These are phyloP conservation scores for Clonostachys chloroleuca DNA, from an alignment of 2,329 filamentous ascomycete species.

Conservation along the genomic window DNA sequence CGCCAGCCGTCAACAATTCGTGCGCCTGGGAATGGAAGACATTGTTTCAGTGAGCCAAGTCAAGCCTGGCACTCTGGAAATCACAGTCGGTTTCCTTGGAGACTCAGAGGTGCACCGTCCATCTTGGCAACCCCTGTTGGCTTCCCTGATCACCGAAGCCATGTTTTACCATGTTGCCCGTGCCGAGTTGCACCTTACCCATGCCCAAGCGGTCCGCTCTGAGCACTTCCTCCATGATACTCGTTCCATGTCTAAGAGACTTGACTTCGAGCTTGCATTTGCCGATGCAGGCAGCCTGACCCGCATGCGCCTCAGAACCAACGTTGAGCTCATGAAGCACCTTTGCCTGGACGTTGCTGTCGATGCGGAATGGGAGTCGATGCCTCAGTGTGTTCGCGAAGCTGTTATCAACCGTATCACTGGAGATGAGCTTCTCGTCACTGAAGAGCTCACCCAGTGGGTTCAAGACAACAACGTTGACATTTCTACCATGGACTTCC, in stretches of 20 bases:
- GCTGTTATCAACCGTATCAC: constrained; percentile 21
- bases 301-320: constrained; percentile 17
- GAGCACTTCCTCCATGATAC: constrained; percentile 22
- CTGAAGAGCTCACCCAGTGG: constrained; percentile 15
- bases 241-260: constrained; percentile 16
- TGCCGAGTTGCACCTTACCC: constrained; percentile 14
- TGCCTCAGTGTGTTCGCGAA: constrained; percentile 18
- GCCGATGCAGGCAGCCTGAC: constrained; percentile 14
- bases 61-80: constrained; percentile 10
- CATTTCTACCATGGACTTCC: constrained; percentile 17
- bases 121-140: constrained; percentile 16
- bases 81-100: constrained; percentile 17
- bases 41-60: constrained; percentile 15
- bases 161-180: constrained; percentile 26
- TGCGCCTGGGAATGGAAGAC: constrained; percentile 13
- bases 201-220: constrained; percentile 19
- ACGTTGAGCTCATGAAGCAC: constrained; percentile 22
- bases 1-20: constrained; percentile 15
- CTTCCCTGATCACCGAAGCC: constrained; percentile 16
- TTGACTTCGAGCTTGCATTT: constrained; percentile 23
- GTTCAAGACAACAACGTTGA: constrained; percentile 12
- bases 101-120: constrained; percentile 13
- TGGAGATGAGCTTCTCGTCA: constrained; percentile 12
- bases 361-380: constrained; percentile 20
- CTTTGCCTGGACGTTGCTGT: constrained; percentile 22